Base-by-base conservation (phyloP, 768 basidiomycete genomes). In the Termitomyces heimii region DNA sequence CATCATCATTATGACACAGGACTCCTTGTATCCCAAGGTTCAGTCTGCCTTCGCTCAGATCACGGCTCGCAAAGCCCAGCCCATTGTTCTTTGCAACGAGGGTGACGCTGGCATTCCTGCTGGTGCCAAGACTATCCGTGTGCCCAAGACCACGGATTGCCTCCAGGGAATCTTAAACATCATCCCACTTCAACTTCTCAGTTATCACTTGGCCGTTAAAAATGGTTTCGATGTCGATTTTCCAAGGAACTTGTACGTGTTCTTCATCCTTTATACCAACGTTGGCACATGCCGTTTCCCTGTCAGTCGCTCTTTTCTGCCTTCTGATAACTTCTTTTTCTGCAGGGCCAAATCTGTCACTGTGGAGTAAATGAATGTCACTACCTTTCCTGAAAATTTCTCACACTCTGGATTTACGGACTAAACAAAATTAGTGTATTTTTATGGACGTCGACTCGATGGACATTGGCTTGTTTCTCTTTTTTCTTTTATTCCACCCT, bases 1-100 rank as follows among this genome's bases (percentile, higher is more conserved):
- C 64, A 98, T 98, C 77, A 93, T 99, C 75, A 85, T 99, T 76
- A 99, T 99, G 97, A 99, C 97, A 29, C 89, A 92, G 63, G 97
- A 99, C 74, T 97, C 94, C 44, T 78, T 98, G 26, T 98, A 98
- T 75, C 94, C 95, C 68, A 98, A 99, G 79, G 95, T 98, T 45
- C 94, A 98, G 67, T 90, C 88, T 8, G 97, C 97, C 39, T 92
- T 97, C 64, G 76, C 94, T 28, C 97, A 99, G 75, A 96, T 99
- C 72, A 96, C 94, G 4, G 96, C 97, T 45, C 89, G 97, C 71
- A 96, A 95, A 73, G 97, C 95, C 50, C 88, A 92, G 61, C 92
- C 91, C 54, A 91, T 99, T 71, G 88, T 99, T 61, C 82, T 98
- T 62, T 97, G 95, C 76, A 94, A 97, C 69, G 94, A 97, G 56